Base-by-base conservation (phyloP, 2,329 filamentous ascomycete genomes). In the Xylariaceae sp. region DNA sequence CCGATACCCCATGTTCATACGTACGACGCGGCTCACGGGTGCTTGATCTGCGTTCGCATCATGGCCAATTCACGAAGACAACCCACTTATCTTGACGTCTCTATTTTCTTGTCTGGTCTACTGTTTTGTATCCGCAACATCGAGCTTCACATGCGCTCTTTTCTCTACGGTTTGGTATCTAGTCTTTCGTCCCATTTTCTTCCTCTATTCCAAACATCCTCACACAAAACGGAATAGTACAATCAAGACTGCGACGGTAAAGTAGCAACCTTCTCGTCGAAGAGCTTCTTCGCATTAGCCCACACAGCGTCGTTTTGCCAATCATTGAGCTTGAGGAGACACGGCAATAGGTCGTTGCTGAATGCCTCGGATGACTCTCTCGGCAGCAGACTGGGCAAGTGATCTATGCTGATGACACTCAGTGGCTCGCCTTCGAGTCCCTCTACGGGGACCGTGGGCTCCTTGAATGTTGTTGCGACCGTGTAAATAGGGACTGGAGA, bases 361-460 rank as follows among this genome's bases (percentile, higher is more conserved):
- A 96, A 97, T 17, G 86, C 86, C 73, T 97, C 91, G 41, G 85
- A 90, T 22, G 90, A 86, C 74, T 97, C 93, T 48, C 93, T 80
- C 1, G 93, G 89, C 36, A 97, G 78, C 60, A 97, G 81, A 48
- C 84, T 88, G 4, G 90, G 90, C 47, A 95, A 78, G 67, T 95
- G 90, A 71, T 95, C 89, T 65, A 95, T 94, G 69, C 84, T 88
- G 71, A 97, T 96, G 61, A 97, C 89, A 44, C 82, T 86, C 51
- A 96, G 73, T 7, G 81, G 79, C 1, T 83, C 80, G 48, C 75
- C 68, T 71, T 78, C 64, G 74, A 82, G 58, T 78, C 83, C 71
- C 33, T 83, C 75, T 19, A 94, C 88, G 1, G 85, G 80, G 0
- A 96, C 86, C 1, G 90, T 96, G n/a, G 92, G 93, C 67, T 89